Base-by-base conservation (phyloP, 106 monocot genomes). In the Xerophyta viscosa region DNA sequence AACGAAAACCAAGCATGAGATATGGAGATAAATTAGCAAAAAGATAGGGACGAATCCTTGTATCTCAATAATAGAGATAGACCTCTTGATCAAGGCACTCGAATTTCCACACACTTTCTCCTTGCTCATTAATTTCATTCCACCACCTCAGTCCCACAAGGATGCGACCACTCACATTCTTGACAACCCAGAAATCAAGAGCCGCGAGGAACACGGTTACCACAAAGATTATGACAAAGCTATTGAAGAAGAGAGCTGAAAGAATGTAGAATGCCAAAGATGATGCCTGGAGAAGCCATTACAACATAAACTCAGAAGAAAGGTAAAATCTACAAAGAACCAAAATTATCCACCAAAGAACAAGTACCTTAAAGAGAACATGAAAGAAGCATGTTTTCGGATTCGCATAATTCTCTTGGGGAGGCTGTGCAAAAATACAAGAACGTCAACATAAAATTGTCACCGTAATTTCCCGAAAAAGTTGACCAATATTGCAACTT, bases 41-140 rank as follows among this genome's bases (percentile, higher is more conserved):
- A 12, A 12, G 39, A 12, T 39, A 39, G 10, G 10, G 13, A 39
- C 1, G 15, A 2, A 12, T 39, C 6, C 39, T 12, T 3, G 10
- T 12, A 39, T 10, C 13, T 12, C 39, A 39, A 8, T 39, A 15
- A 15, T n/a, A n/a, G n/a, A 2, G 39, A 39, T n/a, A n/a, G n/a
- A n/a, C 84, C 86, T 92, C 87, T 45, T 83, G 87, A 66, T 92
- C 92, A 36, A 92, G 68, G 71, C 79, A 80, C 49, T 92, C 92
- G 54, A 92, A 92, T 31, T 87, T 92, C 92, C 92, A 92, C n/a
- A 92, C 74, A 25, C 92, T 92, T 62, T 87, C 87, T 2, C 92
- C 92, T 42, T 68, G 68, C 24, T 92, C 92, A 28, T 92, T 62
- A 21, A 92, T 87, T 52, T 92, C 92, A 54, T 92, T 92, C 92